Evolutionary conservation across 2,329 filamentous ascomycete genomes (phyloP), one percentile per base, ranked within the genome.

Genomic region (Nectriaceae sp.): DNA sequence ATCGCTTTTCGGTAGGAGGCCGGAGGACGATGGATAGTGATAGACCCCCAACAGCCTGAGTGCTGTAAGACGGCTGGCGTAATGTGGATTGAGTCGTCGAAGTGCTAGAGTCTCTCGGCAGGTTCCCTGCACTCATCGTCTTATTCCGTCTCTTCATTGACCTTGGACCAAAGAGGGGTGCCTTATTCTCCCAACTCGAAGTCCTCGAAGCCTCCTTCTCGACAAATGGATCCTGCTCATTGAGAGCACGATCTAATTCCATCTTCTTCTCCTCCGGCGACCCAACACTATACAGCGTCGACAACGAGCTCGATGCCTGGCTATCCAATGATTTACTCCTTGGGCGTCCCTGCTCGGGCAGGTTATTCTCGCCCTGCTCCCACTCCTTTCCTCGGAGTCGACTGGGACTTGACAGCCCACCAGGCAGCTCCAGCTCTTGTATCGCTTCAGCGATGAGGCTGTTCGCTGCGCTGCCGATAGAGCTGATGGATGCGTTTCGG

Each of bases 261-360:
- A 21, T 38, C 6, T 44, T 49, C 16, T 65, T 65, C 5, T 74
- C 70, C 8, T 75, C 71, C 1, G 69, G 66, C 44, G 80, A 78
- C 22, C 79, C 77, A 40, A 75, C 76, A 49, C 79, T 82, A 53
- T 82, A 81, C 4, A 83, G 62, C 0, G 80, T 83, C 4, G 80
- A 83, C 4, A 83, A 66, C 3, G 77, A 75, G 33, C 78, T 82
- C 0, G 78, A 81, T 13, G 71, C 65, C 8, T 76, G 70, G 52
- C 75, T 80, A 4, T 71, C 67, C 4, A 62, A 47, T 0, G 74
- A 76, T 4, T 43, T 47, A n/a, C 61, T 63, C 46, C 63, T 52
- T 15, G 57, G 49, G 0, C 55, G 55, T 2, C 35, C 47, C 19
- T 54, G 49, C 11, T 53, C 52, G n/a, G 60, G 42, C 39, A 59